Evolutionary conservation across 768 basidiomycete species (phyloP).

Genomic region (Albatrellus ellisii): DNA sequence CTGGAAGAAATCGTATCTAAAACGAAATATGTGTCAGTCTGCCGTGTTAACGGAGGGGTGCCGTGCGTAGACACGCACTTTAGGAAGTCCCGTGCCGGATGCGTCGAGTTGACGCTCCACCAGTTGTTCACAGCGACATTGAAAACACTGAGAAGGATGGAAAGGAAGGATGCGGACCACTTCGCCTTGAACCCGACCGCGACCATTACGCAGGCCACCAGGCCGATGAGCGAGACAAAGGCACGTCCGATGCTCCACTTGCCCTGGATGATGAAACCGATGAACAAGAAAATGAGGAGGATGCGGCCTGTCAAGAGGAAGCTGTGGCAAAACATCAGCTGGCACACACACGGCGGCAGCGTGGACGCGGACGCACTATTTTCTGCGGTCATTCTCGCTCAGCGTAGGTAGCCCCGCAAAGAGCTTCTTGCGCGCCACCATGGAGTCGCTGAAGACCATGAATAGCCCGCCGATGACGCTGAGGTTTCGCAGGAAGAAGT

Average conservation of each 20-base stretch:
- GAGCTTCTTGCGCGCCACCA: constrained; percentile 72
- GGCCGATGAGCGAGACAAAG: constrained; percentile 79
- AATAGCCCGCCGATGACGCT: constrained; percentile 96
- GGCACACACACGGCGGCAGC: background rate
- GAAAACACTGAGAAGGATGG: constrained; percentile 82
- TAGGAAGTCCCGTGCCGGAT: constrained; percentile 96
- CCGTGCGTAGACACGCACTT: constrained; percentile 36
- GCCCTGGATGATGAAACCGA: constrained; percentile 94
- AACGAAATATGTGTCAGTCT: constrained; percentile 14
- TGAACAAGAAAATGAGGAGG: constrained; percentile 96
- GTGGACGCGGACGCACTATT: constrained; percentile 60
- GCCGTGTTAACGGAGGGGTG: constrained; percentile 1
- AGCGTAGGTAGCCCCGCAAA: constrained; percentile 88
- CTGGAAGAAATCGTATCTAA: constrained; percentile 98
- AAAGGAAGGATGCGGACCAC: constrained; percentile 95
- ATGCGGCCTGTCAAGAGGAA: constrained; percentile 96
- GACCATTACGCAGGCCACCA: constrained; percentile 90
- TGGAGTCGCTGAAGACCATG: constrained; percentile 97
- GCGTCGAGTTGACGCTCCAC: constrained; percentile 87
- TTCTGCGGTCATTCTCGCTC: constrained; percentile 92
- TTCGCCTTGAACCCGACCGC: constrained; percentile 99
- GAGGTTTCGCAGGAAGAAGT: constrained; percentile 99
- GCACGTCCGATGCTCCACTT: constrained; percentile 80
- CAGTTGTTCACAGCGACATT: constrained; percentile 99
- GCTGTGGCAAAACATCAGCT: constrained; percentile 27